A percentile compares a stretch with the other conserved stretches of the same genome.
Evolutionary conservation across 1,139 yeast species (phyloP).

Genomic region (Suhomyces bolitotheri): DNA sequence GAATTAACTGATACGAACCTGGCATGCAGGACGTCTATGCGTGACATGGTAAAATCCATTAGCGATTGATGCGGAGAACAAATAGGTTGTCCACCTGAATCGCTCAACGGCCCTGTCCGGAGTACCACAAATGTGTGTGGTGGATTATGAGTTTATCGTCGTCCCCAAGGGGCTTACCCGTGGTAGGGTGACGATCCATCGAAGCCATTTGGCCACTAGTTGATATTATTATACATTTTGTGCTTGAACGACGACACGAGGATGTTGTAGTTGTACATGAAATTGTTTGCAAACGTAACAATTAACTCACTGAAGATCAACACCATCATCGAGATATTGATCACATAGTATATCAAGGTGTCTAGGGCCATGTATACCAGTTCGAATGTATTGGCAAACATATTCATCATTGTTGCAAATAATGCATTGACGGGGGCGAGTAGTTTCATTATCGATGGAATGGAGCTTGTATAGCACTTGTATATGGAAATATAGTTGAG

Average conservation of each 20-base stretch:
- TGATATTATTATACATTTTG: slow-evolving; percentile 34
- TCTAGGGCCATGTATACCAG: slow-evolving; percentile 23
- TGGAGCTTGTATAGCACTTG: background rate
- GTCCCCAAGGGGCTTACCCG: too few relatives aligned
- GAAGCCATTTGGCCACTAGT: too few relatives aligned
- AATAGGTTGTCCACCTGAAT: too few relatives aligned
- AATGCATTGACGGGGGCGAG: slow-evolving; percentile 6
- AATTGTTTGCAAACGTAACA: slow-evolving; percentile 23
- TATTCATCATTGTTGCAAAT: slow-evolving; percentile 7
- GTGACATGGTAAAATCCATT: background rate
- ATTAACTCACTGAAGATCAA: slow-evolving; percentile 27
- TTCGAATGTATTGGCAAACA: slow-evolving; percentile 14
- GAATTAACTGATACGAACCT: too few relatives aligned
- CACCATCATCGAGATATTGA: slow-evolving; percentile 29
- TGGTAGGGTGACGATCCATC: too few relatives aligned
- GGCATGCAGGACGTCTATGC: too few relatives aligned
- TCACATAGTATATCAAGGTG: slow-evolving; percentile 29
- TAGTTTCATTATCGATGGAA: slow-evolving; percentile 2
- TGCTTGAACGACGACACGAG: slow-evolving; percentile 29
- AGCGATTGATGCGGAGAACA: background rate
- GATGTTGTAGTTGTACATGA: slow-evolving; percentile 25
- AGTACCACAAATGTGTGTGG: background rate
- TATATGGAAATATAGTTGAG: too few relatives aligned
- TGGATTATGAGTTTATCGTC: too few relatives aligned
- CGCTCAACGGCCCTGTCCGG: background rate